Evolutionary conservation across 176 grass and related monocot genomes (phyloP).

Genomic region (Chloris gayana): DNA sequence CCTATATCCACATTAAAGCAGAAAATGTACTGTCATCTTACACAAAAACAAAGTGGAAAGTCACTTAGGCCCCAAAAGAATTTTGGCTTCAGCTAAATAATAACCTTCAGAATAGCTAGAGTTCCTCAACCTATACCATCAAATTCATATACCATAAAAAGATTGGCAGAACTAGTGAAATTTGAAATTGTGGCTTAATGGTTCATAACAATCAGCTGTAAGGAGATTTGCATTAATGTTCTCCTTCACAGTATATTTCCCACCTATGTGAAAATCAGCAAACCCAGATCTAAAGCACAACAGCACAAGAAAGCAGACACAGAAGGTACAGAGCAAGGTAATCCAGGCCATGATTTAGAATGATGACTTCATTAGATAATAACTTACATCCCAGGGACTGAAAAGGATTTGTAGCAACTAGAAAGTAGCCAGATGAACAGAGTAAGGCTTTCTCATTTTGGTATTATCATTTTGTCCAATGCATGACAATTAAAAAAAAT

Average conservation of each 20-base stretch:
- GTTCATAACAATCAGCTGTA: conserved; percentile 17
- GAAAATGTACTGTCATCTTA: not conserved
- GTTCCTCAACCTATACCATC: not conserved
- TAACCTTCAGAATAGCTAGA: not conserved
- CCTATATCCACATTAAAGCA: conserved; percentile 13
- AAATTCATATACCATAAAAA: not conserved
- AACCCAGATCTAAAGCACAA: not conserved
- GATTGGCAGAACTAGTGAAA: not conserved
- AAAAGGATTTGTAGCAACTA: not conserved
- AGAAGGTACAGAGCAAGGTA: not conserved
- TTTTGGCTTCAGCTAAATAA: not conserved
- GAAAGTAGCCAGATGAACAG: not conserved
- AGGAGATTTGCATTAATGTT: not conserved
- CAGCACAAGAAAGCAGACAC: conserved; percentile 6
- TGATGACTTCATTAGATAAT: not conserved
- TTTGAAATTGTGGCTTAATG: not conserved
- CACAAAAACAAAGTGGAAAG: conserved; percentile 16
- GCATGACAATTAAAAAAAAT: not conserved
- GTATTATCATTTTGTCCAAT: not conserved
- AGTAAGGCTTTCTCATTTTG: not conserved
- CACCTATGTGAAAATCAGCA: not conserved
- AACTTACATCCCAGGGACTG: not conserved
- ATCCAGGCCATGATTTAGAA: not conserved
- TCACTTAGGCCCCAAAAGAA: not conserved
- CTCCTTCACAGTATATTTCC: conserved; percentile 2